Evolutionary conservation across 1,284 basidiomycete genomes (phyloP), one percentile per base, ranked within the genome.

Genomic region (Melampsora abietis-canadensis): DNA sequence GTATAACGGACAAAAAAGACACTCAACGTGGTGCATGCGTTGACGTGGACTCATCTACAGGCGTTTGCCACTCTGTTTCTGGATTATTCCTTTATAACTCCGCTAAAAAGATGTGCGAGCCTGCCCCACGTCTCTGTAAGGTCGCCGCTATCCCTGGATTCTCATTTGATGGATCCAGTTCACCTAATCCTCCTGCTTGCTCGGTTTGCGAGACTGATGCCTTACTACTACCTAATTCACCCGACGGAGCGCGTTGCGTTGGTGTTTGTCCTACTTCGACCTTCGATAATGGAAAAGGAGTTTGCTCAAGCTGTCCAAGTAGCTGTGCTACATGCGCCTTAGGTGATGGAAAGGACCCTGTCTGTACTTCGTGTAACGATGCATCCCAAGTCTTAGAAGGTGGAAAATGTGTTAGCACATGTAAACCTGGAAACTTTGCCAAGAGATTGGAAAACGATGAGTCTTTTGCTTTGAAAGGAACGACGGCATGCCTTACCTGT

Each of bases 101-200:
- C 60, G 62, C 24, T 37, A 69, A 60, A 69, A 60, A 60, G 24
- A 61, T 69, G n/a, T 69, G 67, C 67, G 67, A 69, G 8, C 59
- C 67, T 17, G 67, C 59, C 6, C 67, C 67, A 21, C 67, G 40
- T 51, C 67, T 69, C 57, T 69, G 67, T 46, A 27, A 57, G 31
- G 67, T 44, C 34, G 54, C 67, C 37, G 27, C 40, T 15, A 60
- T 69, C 47, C 67, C 67, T 69, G 67, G 67, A n/a, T 69, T 69
- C 40, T 69, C 67, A 46, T 31, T 61, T 24, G 40, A 40, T 24
- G 59, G 24, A 31, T 69, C 59, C 24, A 61, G 21, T 27, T 47
- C 57, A 19, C 60, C 37, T 61, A 27, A 21, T 7, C 40, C 57
- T 12, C 40, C 67, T 19, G 67, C 51, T 24, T 69, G 67, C 37